A percentile compares a stretch with the other conserved stretches of the same genome.
phyloP scores from a whole-genome alignment of 257 asterid species.

The Solanum medicagineum region DNA sequence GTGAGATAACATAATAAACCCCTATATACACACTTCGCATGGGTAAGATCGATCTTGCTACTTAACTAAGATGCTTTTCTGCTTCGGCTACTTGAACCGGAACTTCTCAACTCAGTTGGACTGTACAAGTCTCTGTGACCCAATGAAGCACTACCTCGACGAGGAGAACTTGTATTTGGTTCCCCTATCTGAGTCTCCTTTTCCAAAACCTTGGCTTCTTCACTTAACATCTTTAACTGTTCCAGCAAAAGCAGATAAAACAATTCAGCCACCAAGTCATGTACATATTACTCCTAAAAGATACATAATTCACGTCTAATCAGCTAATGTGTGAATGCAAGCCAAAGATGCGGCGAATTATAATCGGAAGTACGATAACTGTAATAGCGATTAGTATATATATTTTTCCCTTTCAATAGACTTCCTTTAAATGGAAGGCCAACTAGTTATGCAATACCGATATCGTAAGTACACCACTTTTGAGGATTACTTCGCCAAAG shows the following conservation, averaged over 20 bases:
- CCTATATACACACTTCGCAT: neutral
- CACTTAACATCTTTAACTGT: slow-evolving; percentile 64
- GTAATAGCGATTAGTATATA: neutral
- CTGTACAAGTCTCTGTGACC: slow-evolving; percentile 52
- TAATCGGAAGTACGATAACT: neutral
- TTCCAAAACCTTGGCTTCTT: slow-evolving; percentile 66
- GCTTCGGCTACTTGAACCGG: slow-evolving; percentile 35
- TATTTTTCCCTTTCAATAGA: neutral
- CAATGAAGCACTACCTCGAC: slow-evolving; percentile 34
- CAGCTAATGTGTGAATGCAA: neutral
- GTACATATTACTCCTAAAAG: neutral
- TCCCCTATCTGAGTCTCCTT: slow-evolving; percentile 30
- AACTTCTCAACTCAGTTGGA: slow-evolving; percentile 28
- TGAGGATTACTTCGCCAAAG: neutral
- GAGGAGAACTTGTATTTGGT: slow-evolving; percentile 38
- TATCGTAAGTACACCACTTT: neutral
- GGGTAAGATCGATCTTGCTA: neutral
- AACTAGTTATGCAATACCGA: neutral
- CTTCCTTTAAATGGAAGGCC: neutral
- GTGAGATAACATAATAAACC: neutral
- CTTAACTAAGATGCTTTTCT: slow-evolving; percentile 25
- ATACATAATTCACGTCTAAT: neutral
- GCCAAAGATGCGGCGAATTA: neutral
- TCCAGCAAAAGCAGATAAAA: slow-evolving; percentile 1
- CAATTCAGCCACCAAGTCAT: neutral